A percentile compares a stretch with the other conserved stretches of the same genome.
Conservation (phyloP, 192 early-diverging fungal species). For the Entomortierella lignicola region DNA sequence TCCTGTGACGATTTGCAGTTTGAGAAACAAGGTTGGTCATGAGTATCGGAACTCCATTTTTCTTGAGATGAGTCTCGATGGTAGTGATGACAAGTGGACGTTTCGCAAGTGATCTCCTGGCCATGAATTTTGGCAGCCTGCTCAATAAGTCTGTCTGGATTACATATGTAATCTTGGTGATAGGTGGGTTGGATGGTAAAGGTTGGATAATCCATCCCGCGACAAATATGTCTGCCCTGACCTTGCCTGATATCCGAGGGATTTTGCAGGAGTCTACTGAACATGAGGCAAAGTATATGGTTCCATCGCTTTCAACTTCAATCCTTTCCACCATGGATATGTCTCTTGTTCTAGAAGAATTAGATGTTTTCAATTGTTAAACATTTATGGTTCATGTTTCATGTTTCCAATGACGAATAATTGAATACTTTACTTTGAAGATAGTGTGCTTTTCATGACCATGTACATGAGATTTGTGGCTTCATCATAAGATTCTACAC, state of each 20-base stretch:
- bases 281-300: slow-evolving; percentile 62
- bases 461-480: slow-evolving; percentile 49
- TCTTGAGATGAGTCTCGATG: slow-evolving; percentile 65
- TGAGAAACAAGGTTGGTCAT: slow-evolving; percentile 46
- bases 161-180: slow-evolving; percentile 67
- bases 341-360: slow-evolving; percentile 30
- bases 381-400: too few relatives aligned
- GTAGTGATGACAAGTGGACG: slow-evolving; percentile 62
- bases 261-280: slow-evolving; percentile 61
- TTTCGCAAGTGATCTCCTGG: slow-evolving; percentile 61
- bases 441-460: slow-evolving; percentile 50
- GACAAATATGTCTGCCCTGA: slow-evolving; percentile 56
- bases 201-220: slow-evolving; percentile 71
- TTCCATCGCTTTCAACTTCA: slow-evolving; percentile 58
- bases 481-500: slow-evolving; percentile 47
- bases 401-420: not conserved
- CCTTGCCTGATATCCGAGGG: slow-evolving; percentile 57
- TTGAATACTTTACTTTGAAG: slow-evolving; percentile 47
- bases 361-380: too few relatives aligned
- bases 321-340: slow-evolving; percentile 57
- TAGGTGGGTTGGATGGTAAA: slow-evolving; percentile 53
- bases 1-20: slow-evolving; percentile 39
- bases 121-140: slow-evolving; percentile 68
- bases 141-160: slow-evolving; percentile 63
- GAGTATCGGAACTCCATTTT: slow-evolving; percentile 57